Base-by-base conservation (phyloP, 495 filamentous ascomycete species). In the Penicillium diatomitis region DNA sequence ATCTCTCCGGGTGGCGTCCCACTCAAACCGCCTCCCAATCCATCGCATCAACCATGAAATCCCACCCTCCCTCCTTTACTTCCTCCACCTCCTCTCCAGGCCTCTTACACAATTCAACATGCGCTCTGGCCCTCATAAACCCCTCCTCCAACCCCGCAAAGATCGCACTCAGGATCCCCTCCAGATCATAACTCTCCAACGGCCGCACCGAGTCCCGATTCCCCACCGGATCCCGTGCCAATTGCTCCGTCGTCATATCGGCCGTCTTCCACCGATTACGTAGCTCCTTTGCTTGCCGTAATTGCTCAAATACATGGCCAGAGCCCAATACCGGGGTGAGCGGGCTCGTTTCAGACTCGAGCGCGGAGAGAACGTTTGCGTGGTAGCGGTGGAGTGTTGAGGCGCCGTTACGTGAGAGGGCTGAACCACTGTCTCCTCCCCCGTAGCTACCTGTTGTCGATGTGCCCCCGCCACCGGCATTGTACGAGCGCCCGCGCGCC, bases 231-330 rank as follows among this genome's bases (percentile, higher is more conserved):
- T 60, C 59, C 4, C 49, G 27, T 35, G 61, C 58, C 7, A 58
- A 56, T 9, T 75, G 67, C 29, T 73, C 72, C 9, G 48, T 5
- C 4, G 66, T 63, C 48, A 64, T 51, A 49, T 73, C 72, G 0
- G 77, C 80, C 28, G 77, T 75, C 64, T 86, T 86, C 82, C 82
- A 86, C 4, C 77, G 69, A 52, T 86, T 86, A 4, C 82, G 66
- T 27, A 83, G 66, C 41, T 84, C 81, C 56, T 86, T 86, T 2
- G 82, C 82, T 36, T 71, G 57, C 11, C 62, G 62, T n/a, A 86
- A 60, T 46, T 80, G 72, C 8, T 52, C 52, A 9, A 66, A 61
- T 2, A 79, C 73, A 7, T 70, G 65, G 0, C 73, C 71, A 0
- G 32, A 56, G 0, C 80, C 80, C 8, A 86, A 66, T 2, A 75